Conservation (phyloP, 2,329 filamentous ascomycete species). For the Neonectria sp. region DNA sequence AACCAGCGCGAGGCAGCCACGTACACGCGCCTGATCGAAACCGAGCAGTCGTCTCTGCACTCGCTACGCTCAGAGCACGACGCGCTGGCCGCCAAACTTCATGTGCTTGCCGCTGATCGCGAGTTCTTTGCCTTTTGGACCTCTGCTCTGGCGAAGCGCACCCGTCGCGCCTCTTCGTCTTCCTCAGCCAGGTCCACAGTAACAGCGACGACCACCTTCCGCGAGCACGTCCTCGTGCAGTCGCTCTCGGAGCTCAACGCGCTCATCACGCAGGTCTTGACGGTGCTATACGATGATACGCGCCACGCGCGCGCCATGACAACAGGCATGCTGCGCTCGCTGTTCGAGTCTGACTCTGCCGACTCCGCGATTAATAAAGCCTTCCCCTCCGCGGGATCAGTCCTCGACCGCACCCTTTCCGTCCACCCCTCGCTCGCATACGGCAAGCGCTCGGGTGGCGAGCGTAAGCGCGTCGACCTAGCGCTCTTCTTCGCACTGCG, state of each 20-base stretch:
- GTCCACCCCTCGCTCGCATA: slow-evolving; percentile 33
- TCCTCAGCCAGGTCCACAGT: slow-evolving; percentile 20
- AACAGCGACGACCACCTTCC: slow-evolving; percentile 31
- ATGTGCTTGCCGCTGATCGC: slow-evolving; percentile 27
- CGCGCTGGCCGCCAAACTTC: background rate
- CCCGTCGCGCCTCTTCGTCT: slow-evolving; percentile 26
- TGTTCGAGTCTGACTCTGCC: slow-evolving; percentile 31
- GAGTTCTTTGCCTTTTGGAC: slow-evolving; percentile 43
- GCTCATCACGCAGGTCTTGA: slow-evolving; percentile 32
- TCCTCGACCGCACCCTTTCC: slow-evolving; percentile 30
- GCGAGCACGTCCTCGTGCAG: slow-evolving; percentile 33
- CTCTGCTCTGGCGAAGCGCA: slow-evolving; percentile 29
- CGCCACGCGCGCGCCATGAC: slow-evolving; percentile 28
- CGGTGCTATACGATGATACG: slow-evolving; percentile 36
- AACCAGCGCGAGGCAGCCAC: slow-evolving; percentile 22
- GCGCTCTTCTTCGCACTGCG: slow-evolving; percentile 44
- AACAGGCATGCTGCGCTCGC: slow-evolving; percentile 37
- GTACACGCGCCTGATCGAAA: slow-evolving; percentile 1
- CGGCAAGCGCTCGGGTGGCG: slow-evolving; percentile 38
- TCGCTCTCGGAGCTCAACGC: slow-evolving; percentile 38
- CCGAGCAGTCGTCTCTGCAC: slow-evolving; percentile 16
- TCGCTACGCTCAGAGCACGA: slow-evolving; percentile 4
- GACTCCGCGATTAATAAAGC: background rate
- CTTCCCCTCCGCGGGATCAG: slow-evolving; percentile 5
- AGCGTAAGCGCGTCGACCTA: slow-evolving; percentile 41